Base-by-base conservation (phyloP, 1,284 basidiomycete genomes). In the Ceratorhiza oryzae-sativae region DNA sequence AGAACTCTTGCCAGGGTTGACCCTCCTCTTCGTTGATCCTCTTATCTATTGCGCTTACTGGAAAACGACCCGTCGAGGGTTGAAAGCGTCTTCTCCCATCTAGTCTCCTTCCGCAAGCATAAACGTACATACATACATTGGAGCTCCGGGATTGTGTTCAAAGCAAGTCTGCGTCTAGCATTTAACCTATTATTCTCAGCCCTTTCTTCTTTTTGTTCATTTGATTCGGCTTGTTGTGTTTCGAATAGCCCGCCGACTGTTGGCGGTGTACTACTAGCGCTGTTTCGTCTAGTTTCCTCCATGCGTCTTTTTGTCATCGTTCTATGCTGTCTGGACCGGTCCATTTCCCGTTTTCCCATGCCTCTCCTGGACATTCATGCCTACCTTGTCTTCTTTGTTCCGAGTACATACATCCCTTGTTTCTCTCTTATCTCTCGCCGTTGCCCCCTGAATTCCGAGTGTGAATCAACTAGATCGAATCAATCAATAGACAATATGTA, bases 21-120 rank as follows among this genome's bases (percentile, higher is more conserved):
- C 27, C 61, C 61, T 49, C 46, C 61, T 49, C 46, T 49, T 63
- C 42, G 60, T 46, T 46, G 61, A 39, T 67, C 62, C 48, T 67
- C 62, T 67, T 67, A 67, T 67, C 62, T 67, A 67, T 67, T 67
- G 39, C 45, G 42, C 42, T 45, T 53, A 53, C 49, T 53, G 30
- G 39, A 63, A 49, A 63, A 63, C 61, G 45, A 46, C 61, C 46
- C 61, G 46, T 63, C 12, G 55, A 58, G 55, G 55, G 55, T 58
- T 34, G 39, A 58, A 23, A 53, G 49, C 49, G 49, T 53, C 27
- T 18, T 45, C 18, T 18, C 30, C 27, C 45, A 49, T 62, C 30
- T 62, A 30, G 15, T 61, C 42, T 23, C 48, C 23, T n/a, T n/a
- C 41, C 25, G 61, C 45, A 63, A 48, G 25, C 41, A 62, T 61